Evolutionary conservation across 139 green algal genomes (phyloP), one percentile per base, ranked within the genome.

Genomic region (Chlamydomonas sp.): DNA sequence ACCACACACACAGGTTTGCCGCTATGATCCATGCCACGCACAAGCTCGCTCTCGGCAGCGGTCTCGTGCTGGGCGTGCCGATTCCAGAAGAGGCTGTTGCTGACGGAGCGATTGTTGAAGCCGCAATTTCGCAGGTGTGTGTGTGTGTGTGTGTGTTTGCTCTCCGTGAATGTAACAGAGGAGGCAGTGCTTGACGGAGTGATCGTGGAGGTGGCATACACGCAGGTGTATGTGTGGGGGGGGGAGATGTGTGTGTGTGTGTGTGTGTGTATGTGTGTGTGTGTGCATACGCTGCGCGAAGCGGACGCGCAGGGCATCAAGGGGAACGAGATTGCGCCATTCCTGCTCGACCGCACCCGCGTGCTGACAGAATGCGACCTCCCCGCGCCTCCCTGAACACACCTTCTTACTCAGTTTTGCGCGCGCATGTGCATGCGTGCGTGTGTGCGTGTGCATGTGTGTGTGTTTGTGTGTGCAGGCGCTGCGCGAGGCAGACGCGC

Each of bases 271-370:
- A n/a, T n/a, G n/a, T n/a, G n/a, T n/a, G n/a, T n/a, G n/a, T n/a
- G n/a, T n/a, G n/a, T n/a, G n/a, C n/a, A 48, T 6, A 90, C 92
- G 8, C 73, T 98, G 71, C 2, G 37, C 5, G 91, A 97, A 74
- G 88, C 85, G 0, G 73, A 82, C n/a, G 8, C 54, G 29, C 33
- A 48, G 1, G 67, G 79, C 2, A 65, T 96, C 0, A 58, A n/a
- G 8, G 94, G 94, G 31, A 81, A 71, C 31, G 78, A 84, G 36
- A 67, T 96, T 22, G 98, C 94, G 2, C 94, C 94, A 2, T 98
- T 95, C 72, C 62, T 99, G 37, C 79, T 99, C 72, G 77, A 92
- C 49, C 76, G 87, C 3, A 87, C 98, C 30, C 79, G 78, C 4
- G 74, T 85, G 37, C 81, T 96, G 5, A 97, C 94, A 0, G 81